Percentiles rank a stretch among this genome's conserved stretches.
phyloP scores from a whole-genome alignment of 768 basidiomycete genomes.

The Kwoniella botswanensis region DNA sequence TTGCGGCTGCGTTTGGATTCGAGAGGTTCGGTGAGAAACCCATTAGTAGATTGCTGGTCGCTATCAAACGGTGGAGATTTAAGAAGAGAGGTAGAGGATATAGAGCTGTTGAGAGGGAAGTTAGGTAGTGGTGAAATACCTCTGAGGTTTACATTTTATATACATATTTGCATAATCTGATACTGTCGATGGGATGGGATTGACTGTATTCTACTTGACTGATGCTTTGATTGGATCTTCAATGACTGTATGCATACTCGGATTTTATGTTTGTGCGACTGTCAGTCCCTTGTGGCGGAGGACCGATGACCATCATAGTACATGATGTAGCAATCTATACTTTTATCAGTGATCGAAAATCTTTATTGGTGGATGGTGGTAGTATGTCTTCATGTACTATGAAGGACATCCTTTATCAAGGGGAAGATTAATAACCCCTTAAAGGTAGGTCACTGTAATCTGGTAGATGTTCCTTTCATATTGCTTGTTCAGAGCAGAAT shows the following conservation, averaged over 20 bases:
- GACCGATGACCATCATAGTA: neutral
- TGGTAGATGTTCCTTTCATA: neutral
- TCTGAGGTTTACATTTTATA: neutral
- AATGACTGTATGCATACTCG: neutral
- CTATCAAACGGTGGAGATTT: constrained; percentile 50
- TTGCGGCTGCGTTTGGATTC: constrained; percentile 71
- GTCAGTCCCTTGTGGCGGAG: neutral
- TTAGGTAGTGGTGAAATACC: constrained; percentile 1
- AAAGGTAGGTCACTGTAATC: neutral
- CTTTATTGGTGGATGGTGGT: too few relatives aligned
- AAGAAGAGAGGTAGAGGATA: constrained; percentile 48
- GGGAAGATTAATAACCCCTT: neutral
- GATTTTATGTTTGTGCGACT: too few relatives aligned
- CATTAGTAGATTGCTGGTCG: constrained; percentile 52
- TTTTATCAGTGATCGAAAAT: neutral
- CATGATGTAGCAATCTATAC: too few relatives aligned
- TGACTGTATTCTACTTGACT: neutral
- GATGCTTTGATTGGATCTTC: neutral
- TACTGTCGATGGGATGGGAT: neutral
- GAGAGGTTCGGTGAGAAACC: constrained; percentile 63
- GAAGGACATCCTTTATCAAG: neutral
- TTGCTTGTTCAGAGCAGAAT: neutral
- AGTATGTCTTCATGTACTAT: neutral
- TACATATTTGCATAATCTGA: neutral
- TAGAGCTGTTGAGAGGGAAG: constrained; percentile 26